Evolutionary conservation across 2,329 filamentous ascomycete genomes (phyloP).

Genomic region (Colletotrichum sp.): DNA sequence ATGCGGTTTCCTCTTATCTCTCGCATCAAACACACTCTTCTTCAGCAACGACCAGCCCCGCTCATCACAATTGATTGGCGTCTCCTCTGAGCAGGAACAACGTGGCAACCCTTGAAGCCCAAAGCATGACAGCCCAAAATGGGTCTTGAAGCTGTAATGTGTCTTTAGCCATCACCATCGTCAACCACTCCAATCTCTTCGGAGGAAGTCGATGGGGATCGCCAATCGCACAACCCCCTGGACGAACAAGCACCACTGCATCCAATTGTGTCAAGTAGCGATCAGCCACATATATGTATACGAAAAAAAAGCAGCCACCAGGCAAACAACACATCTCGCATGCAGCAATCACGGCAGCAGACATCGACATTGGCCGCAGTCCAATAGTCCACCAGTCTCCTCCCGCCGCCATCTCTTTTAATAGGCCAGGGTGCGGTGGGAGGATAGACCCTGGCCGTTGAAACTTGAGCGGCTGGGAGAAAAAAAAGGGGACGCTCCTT

Average conservation of each 20-base stretch:
- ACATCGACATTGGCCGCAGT: neutral
- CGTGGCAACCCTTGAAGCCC: neutral
- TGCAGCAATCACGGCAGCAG: neutral
- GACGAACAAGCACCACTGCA: neutral
- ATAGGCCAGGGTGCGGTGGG: neutral
- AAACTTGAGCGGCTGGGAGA: neutral
- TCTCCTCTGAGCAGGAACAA: fast-evolving
- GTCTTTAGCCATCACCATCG: neutral
- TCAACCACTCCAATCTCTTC: neutral
- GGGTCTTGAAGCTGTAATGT: neutral
- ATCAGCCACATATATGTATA: neutral
- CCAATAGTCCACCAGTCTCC: neutral
- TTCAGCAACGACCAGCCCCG: neutral
- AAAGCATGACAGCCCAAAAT: neutral
- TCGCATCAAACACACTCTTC: neutral
- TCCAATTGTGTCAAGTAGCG: neutral
- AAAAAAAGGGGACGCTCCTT: neutral
- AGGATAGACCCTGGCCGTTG: neutral
- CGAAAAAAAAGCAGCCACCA: neutral
- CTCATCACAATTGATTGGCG: neutral
- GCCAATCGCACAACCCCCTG: neutral
- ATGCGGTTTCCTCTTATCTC: neutral
- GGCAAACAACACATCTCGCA: neutral
- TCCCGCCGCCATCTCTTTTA: neutral
- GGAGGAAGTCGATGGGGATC: neutral